Percentiles rank a stretch among this genome's conserved stretches.
Evolutionary conservation across 352 stramenopile genomes (phyloP).

Genomic region (Phytophthora macrochlamydospora): DNA sequence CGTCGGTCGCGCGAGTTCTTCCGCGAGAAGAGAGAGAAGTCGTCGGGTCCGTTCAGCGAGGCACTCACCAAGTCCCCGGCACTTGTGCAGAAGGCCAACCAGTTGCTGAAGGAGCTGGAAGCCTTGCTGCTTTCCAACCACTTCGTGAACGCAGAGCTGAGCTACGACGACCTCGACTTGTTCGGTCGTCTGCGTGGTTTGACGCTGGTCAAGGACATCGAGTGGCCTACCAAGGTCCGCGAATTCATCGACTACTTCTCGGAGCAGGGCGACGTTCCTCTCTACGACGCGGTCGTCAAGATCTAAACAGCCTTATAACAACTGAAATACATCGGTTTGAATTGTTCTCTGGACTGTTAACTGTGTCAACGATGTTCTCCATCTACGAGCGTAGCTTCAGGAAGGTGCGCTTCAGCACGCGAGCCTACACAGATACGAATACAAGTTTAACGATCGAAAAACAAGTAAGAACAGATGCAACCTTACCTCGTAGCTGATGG

Average conservation of each 20-base stretch:
- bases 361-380: neutral
- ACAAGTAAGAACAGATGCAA: neutral
- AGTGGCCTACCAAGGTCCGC: slow-evolving; percentile 53
- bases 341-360: neutral
- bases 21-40: slow-evolving; percentile 42
- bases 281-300: slow-evolving; percentile 48
- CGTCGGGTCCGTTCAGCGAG: slow-evolving; percentile 35
- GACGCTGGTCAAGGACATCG: slow-evolving; percentile 52
- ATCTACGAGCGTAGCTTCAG: slow-evolving; percentile 86
- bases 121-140: slow-evolving; percentile 42
- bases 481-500: slow-evolving; percentile 91
- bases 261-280: slow-evolving; percentile 35
- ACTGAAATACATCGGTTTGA: neutral
- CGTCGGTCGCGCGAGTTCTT: slow-evolving; percentile 49
- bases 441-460: neutral
- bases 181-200: slow-evolving; percentile 48
- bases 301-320: slow-evolving; percentile 22
- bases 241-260: slow-evolving; percentile 52
- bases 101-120: slow-evolving; percentile 37
- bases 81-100: slow-evolving; percentile 42
- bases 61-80: slow-evolving; percentile 42
- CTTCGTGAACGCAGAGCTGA: slow-evolving; percentile 45
- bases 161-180: slow-evolving; percentile 61
- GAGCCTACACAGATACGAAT: slow-evolving; percentile 48
- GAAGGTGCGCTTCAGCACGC: slow-evolving; percentile 94